phyloP scores from a whole-genome alignment of 1,284 basidiomycete genomes.

The Ceratobasidium sp. region DNA sequence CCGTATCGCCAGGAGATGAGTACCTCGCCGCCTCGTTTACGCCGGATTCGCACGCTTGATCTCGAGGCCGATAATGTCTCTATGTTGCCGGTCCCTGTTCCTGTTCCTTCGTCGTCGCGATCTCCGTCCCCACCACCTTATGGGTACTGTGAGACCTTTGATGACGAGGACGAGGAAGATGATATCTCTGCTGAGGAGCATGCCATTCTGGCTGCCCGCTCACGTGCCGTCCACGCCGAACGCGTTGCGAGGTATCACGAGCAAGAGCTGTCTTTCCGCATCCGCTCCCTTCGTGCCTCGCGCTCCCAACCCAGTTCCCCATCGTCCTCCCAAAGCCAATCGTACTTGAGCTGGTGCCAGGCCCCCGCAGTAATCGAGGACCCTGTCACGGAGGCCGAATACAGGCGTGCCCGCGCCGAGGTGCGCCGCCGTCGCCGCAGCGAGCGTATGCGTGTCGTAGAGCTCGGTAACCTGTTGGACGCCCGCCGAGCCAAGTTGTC shows the following conservation, averaged over 20 bases:
- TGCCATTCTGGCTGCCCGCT: constrained; percentile 39
- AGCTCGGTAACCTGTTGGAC: constrained; percentile 40
- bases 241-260: constrained; percentile 39
- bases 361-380: constrained; percentile 23
- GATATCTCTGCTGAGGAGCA: constrained; percentile 39
- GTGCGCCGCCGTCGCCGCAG: constrained; percentile 38
- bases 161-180: constrained; percentile 35
- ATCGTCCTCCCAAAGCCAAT: not conserved
- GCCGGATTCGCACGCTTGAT: constrained; percentile 41
- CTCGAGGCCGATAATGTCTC: constrained; percentile 34
- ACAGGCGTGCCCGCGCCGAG: constrained; percentile 35
- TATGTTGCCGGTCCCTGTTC: not conserved
- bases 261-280: constrained; percentile 35
- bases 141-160: constrained; percentile 37
- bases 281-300: constrained; percentile 32
- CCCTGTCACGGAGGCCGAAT: constrained; percentile 41
- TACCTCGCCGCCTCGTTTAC: constrained; percentile 38
- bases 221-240: constrained; percentile 36
- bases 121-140: constrained; percentile 40
- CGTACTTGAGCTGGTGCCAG: constrained; percentile 10
- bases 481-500: constrained; percentile 15
- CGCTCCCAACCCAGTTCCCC: constrained; percentile 37
- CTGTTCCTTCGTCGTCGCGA: constrained; percentile 22
- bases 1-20: constrained; percentile 36
- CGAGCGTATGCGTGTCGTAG: constrained; percentile 42